Evolutionary conservation across 768 basidiomycete genomes (phyloP).

Genomic region (Kwoniella mangroviensis): DNA sequence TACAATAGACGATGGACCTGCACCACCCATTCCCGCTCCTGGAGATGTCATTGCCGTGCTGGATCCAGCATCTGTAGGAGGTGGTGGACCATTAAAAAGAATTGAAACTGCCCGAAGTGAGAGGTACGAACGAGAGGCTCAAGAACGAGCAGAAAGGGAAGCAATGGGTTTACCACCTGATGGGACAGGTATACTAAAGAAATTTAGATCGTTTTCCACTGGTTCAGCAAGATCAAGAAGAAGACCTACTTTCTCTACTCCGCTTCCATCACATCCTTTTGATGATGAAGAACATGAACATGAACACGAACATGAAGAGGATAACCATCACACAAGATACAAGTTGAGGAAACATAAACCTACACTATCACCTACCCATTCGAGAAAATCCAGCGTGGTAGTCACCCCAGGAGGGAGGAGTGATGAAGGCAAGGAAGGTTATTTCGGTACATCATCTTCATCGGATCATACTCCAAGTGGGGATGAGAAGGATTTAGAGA

Average conservation of each 20-base stretch:
- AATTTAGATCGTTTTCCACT: constrained; percentile 27
- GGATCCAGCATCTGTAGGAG: constrained; percentile 43
- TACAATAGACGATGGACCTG: constrained; percentile 2
- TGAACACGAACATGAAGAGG: constrained; percentile 7
- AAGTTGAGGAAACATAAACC: constrained; percentile 6
- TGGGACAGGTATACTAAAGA: constrained; percentile 24
- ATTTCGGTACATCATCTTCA: neutral
- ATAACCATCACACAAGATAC: neutral
- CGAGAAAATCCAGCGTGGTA: neutral
- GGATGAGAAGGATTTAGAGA: neutral
- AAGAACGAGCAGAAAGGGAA: constrained; percentile 24
- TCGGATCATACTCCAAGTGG: neutral
- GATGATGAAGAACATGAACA: constrained; percentile 7
- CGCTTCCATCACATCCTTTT: neutral
- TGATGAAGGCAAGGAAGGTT: constrained; percentile 9
- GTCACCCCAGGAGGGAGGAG: neutral
- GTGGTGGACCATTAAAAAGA: constrained; percentile 37
- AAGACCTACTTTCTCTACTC: constrained; percentile 9
- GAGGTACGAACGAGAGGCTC: constrained; percentile 23
- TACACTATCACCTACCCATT: constrained; percentile 7
- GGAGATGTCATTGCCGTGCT: constrained; percentile 32
- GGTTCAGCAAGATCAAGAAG: constrained; percentile 12
- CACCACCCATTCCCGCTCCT: constrained; percentile 8
- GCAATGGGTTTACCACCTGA: neutral
- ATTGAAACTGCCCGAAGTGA: constrained; percentile 36